Conservation (phyloP, 2,329 filamentous ascomycete species). For the Colletotrichum acutatum region DNA sequence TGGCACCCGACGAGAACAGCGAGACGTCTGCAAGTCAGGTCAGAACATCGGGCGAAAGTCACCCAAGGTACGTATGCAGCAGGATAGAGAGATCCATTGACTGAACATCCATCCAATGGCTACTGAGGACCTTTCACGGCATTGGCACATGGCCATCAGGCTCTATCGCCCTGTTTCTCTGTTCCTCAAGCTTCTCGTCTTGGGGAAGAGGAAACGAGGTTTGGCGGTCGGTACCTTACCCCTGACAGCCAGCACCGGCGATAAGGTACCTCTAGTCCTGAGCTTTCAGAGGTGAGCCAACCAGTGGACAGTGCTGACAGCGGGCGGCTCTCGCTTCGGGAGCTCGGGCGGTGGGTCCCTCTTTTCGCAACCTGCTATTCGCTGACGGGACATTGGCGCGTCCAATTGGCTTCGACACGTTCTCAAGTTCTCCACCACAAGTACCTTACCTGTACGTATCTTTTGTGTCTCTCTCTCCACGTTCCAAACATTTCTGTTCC, state of each 20-base stretch:
- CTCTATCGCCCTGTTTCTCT: neutral
- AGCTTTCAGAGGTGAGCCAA: neutral
- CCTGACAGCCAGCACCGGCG: conserved; percentile 1
- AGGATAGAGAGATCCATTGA: too few species aligned
- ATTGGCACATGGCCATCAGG: neutral
- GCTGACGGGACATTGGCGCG: conserved; percentile 6
- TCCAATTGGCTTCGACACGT: neutral
- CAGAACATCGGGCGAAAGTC: too few species aligned
- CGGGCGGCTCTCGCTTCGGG: conserved; percentile 27
- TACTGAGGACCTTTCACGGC: too few species aligned
- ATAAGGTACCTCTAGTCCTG: conserved; percentile 1
- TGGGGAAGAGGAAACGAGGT: neutral
- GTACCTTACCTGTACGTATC: neutral
- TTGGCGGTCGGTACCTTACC: neutral
- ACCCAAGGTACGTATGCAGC: neutral
- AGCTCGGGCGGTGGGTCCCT: conserved; percentile 21
- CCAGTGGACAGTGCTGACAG: conserved; percentile 16
- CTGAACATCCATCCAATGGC: too few species aligned
- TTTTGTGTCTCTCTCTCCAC: neutral
- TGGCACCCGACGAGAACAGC: conserved; percentile 19
- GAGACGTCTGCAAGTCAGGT: too few species aligned
- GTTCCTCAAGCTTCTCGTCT: neutral
- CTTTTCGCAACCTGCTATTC: conserved; percentile 16
- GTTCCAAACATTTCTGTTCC: neutral
- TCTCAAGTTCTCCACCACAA: neutral